Conservation (phyloP, 441 rosid genomes). For the Bruguiera hainesii region DNA sequence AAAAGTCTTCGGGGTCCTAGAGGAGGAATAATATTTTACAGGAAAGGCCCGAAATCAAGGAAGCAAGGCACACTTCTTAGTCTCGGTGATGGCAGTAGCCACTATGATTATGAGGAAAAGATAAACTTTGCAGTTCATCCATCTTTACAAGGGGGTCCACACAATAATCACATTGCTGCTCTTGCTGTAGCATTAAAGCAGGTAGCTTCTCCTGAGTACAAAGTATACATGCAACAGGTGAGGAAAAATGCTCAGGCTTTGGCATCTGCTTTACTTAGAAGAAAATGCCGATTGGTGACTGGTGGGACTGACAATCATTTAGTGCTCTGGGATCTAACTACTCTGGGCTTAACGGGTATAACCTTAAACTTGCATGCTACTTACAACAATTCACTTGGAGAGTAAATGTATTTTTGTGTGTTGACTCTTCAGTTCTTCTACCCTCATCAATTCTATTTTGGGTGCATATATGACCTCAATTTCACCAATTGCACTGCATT, state of each 20-base stretch:
- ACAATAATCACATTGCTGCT: conserved; percentile 97
- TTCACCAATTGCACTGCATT: too few species aligned
- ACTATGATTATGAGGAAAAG: conserved; percentile 79
- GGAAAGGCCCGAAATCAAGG: conserved; percentile 74
- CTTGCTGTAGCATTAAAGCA: conserved; percentile 94
- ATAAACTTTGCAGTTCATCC: conserved; percentile 93
- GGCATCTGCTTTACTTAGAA: conserved; percentile 69
- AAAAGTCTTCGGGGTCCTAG: conserved; percentile 96
- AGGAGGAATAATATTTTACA: conserved; percentile 92
- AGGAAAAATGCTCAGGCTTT: conserved; percentile 90
- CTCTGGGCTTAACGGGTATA: conserved; percentile 78
- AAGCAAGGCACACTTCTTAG: conserved; percentile 44
- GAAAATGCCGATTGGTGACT: conserved; percentile 84
- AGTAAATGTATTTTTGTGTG: not conserved
- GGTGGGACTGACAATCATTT: conserved; percentile 98
- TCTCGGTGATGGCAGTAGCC: conserved; percentile 45
- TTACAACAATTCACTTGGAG: not conserved
- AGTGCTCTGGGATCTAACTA: conserved; percentile 87
- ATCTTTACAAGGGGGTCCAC: conserved; percentile 96
- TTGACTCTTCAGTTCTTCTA: not conserved
- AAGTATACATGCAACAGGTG: conserved; percentile 88
- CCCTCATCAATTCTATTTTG: not conserved
- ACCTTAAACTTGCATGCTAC: not conserved
- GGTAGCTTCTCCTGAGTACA: conserved; percentile 78
- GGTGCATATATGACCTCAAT: not conserved